Base-by-base conservation (phyloP, 2,329 filamentous ascomycete genomes). In the Dactylellina parvicollis region DNA sequence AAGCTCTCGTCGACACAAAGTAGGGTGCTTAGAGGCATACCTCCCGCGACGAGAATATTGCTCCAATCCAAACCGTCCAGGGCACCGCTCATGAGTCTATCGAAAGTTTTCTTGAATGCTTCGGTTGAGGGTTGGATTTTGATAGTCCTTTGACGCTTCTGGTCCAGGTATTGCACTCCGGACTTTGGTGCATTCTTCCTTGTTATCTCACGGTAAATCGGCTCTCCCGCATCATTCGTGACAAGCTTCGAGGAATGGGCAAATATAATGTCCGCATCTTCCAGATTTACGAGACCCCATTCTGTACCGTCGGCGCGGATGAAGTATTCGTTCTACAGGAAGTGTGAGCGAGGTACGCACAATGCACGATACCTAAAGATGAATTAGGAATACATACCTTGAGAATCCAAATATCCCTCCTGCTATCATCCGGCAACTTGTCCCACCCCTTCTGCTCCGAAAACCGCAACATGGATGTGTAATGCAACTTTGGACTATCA, bases 41-140 rank as follows among this genome's bases (percentile, higher is more conserved):
- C 78, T 7, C 78, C 78, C 16, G 78, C 77, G 26, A 79, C 60
- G 24, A 79, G 65, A 10, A 79, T 69, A 32, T 79, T 76, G 32
- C 59, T 73, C 78, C 78, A 79, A 50, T 79, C 70, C 12, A 79
- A 70, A 16, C 77, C 78, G 4, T 75, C 40, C 7, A 79, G 60
- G 16, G 76, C 67, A 26, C 76, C 76, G 2, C 61, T 36, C 16
- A 78, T 79, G 26, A 79, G 61, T 14, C 76, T 73, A 20, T 78
- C 59, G 38, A 79, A 79, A 3, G 75, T 75, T 20, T 67, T 49
- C 16, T 69, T 74, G 60, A 78, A 78, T 10, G 55, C 50, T 5
- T 69, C 62, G 4, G 66, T 75, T 16, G 56, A 77, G 7, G 75
- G 66, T 24, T 77, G 75, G 47, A 79, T 75, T 10, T 65, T 64